Conservation (phyloP, 495 filamentous ascomycete species). For the Cercophora sp. region DNA sequence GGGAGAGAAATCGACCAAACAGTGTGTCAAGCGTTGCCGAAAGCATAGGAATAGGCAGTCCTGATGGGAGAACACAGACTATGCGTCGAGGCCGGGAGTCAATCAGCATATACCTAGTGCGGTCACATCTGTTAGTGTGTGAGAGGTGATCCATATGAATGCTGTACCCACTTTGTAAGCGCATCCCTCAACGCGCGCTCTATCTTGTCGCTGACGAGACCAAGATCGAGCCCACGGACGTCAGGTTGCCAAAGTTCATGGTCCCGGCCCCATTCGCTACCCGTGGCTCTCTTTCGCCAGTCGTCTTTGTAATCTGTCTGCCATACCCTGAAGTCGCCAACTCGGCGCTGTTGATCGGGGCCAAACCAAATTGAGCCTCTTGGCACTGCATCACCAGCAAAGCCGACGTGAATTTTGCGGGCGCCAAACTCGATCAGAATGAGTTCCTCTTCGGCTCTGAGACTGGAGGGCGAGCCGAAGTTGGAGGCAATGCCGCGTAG, state of each 20-base stretch:
- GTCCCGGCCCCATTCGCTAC: conserved; percentile 60
- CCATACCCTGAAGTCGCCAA: conserved; percentile 78
- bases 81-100: conserved; percentile 71
- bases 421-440: conserved; percentile 80
- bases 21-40: conserved; percentile 68
- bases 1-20: conserved; percentile 74
- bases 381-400: conserved; percentile 74
- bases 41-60: conserved; percentile 73
- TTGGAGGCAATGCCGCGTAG: conserved; percentile 54
- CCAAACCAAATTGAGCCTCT: conserved; percentile 68
- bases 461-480: conserved; percentile 68
- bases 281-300: conserved; percentile 39
- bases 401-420: conserved; percentile 75
- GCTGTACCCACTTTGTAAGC: conserved; percentile 61
- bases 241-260: conserved; percentile 83
- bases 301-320: conserved; percentile 48
- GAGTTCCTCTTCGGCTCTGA: conserved; percentile 78
- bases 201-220: conserved; percentile 80
- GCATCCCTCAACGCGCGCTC: conserved; percentile 79
- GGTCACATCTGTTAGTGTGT: conserved; percentile 13
- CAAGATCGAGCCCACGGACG: conserved; percentile 65
- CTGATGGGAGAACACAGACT: conserved; percentile 67
- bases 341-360: conserved; percentile 66
- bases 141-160: no score
- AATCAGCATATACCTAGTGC: conserved; percentile 64